A percentile compares a stretch with the other conserved stretches of the same genome.
Evolutionary conservation across 2,329 filamentous ascomycete species (phyloP).

Genomic region (Ploettnerulaceae sp.): DNA sequence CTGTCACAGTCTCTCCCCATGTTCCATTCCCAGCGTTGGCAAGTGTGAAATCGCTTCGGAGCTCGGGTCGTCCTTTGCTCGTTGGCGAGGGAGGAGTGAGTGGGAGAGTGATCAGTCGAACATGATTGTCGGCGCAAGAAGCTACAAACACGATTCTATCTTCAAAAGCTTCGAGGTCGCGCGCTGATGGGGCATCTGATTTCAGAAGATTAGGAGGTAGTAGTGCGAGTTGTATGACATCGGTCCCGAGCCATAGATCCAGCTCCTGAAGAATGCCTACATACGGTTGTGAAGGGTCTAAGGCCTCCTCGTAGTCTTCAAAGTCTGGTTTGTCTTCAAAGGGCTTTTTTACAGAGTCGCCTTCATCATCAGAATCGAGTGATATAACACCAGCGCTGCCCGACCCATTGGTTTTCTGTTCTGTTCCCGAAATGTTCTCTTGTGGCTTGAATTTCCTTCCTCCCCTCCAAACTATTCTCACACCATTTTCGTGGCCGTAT

Average conservation of each 20-base stretch:
- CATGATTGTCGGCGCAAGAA: slow-evolving; percentile 52
- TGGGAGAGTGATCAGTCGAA: slow-evolving; percentile 54
- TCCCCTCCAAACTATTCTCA: slow-evolving; percentile 58
- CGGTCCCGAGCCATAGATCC: slow-evolving; percentile 54
- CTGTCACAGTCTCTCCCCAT: slow-evolving; percentile 57
- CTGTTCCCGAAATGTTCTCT: slow-evolving; percentile 31
- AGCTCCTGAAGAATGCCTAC: slow-evolving; percentile 55
- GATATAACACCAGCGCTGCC: slow-evolving; percentile 53
- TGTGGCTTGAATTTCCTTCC: slow-evolving; percentile 53
- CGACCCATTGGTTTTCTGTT: slow-evolving; percentile 48
- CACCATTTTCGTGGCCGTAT: slow-evolving; percentile 59
- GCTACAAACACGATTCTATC: slow-evolving; percentile 58
- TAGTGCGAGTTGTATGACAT: slow-evolving; percentile 52
- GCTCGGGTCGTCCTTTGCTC: slow-evolving; percentile 51
- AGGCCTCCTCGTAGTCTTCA: slow-evolving; percentile 45
- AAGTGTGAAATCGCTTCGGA: slow-evolving; percentile 46
- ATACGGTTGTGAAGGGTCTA: slow-evolving; percentile 38
- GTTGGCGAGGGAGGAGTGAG: slow-evolving; percentile 56
- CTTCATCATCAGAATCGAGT: slow-evolving; percentile 59
- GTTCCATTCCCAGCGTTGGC: slow-evolving; percentile 53
- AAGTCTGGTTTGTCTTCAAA: slow-evolving; percentile 55
- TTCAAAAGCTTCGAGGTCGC: slow-evolving; percentile 44
- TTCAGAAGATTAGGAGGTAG: slow-evolving; percentile 46
- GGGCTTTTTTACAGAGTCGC: slow-evolving; percentile 30
- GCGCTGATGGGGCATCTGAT: slow-evolving; percentile 45